A percentile compares a stretch with the other conserved stretches of the same genome.
These are phyloP conservation scores for Zygoascus sp. DNA, from an alignment of 1,139 yeast species.

Conservation along the genomic window DNA sequence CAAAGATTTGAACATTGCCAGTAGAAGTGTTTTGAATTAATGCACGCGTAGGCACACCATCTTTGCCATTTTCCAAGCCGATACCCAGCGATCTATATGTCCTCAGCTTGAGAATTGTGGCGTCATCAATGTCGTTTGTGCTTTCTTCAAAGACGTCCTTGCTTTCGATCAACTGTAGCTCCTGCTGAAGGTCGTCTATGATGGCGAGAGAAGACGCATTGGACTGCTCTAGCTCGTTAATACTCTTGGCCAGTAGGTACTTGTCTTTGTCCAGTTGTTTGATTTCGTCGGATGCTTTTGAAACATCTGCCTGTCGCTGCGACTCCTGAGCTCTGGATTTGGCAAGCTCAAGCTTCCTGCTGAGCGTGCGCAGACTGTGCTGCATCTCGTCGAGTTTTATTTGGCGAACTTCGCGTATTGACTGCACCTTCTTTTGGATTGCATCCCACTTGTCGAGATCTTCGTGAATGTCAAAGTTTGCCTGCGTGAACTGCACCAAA, in stretches of 20 bases:
- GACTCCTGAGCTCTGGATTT: conserved; percentile 21
- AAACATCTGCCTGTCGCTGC: neutral
- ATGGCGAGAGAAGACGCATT: conserved; percentile 46
- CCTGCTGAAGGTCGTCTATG: conserved; percentile 41
- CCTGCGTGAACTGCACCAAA: conserved; percentile 35
- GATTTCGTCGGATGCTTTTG: conserved; percentile 10
- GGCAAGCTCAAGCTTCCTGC: conserved; percentile 32
- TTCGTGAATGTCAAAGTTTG: conserved; percentile 49
- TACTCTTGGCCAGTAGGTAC: conserved; percentile 51
- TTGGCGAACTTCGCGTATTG: conserved; percentile 20
- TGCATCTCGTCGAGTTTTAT: conserved; percentile 20
- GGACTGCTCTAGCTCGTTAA: conserved; percentile 53
- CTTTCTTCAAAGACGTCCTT: conserved; percentile 32
- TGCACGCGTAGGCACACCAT: conserved; percentile 37
- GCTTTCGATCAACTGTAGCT: conserved; percentile 36
- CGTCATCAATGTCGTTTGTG: conserved; percentile 32
- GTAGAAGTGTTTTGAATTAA: conserved; percentile 49
- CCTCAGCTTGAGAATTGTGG: conserved; percentile 37
- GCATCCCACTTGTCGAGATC: conserved; percentile 36
- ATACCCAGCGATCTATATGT: conserved; percentile 39
- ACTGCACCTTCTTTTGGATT: conserved; percentile 20
- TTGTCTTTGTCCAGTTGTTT: conserved; percentile 45
- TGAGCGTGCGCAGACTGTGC: conserved; percentile 25
- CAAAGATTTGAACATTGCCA: conserved; percentile 49
- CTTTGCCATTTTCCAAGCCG: conserved; percentile 33